Percentiles rank a stretch among this genome's conserved stretches.
Evolutionary conservation across 140 eudicot genomes (phyloP).

Genomic region (Ambrosia hybrid): DNA sequence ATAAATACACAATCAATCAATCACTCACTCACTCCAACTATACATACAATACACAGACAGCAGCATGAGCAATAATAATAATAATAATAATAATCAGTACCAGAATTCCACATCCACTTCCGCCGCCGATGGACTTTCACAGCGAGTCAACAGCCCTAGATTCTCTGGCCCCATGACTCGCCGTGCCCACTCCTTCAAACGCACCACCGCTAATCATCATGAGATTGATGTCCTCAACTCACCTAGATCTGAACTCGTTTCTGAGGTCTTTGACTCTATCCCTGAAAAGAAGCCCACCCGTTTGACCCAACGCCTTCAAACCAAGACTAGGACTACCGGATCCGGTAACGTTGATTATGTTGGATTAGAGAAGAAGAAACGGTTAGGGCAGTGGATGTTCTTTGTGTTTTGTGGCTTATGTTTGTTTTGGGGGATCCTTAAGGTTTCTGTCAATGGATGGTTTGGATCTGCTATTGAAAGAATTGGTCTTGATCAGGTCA

Average conservation of each 20-base stretch:
- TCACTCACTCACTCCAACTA: neutral
- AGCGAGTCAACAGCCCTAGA: conserved; percentile 80
- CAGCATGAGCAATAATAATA: too few relatives aligned
- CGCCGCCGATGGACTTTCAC: conserved; percentile 61
- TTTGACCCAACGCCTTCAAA: conserved; percentile 55
- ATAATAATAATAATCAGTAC: conserved; percentile 40
- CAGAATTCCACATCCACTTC: conserved; percentile 26
- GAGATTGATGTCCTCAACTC: conserved; percentile 84
- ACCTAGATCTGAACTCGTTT: conserved; percentile 73
- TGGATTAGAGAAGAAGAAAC: conserved; percentile 43
- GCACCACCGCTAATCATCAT: conserved; percentile 48
- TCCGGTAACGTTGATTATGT: conserved; percentile 38
- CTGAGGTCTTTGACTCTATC: conserved; percentile 60
- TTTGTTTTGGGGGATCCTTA: conserved; percentile 76
- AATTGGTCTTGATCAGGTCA: conserved; percentile 55
- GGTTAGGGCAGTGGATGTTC: conserved; percentile 85
- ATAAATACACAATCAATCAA: conserved; percentile 11
- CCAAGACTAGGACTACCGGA: conserved; percentile 33
- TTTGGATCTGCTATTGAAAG: conserved; percentile 75
- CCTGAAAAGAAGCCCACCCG: conserved; percentile 67
- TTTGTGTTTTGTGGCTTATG: conserved; percentile 70
- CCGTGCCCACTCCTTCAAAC: conserved; percentile 84
- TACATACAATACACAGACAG: conserved; percentile 16
- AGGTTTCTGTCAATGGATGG: conserved; percentile 76
- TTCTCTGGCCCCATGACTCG: conserved; percentile 96